Percentiles rank a stretch among this genome's conserved stretches.
Evolutionary conservation across 495 filamentous ascomycete species (phyloP).

Genomic region (Hypomontagnella monticulosa): DNA sequence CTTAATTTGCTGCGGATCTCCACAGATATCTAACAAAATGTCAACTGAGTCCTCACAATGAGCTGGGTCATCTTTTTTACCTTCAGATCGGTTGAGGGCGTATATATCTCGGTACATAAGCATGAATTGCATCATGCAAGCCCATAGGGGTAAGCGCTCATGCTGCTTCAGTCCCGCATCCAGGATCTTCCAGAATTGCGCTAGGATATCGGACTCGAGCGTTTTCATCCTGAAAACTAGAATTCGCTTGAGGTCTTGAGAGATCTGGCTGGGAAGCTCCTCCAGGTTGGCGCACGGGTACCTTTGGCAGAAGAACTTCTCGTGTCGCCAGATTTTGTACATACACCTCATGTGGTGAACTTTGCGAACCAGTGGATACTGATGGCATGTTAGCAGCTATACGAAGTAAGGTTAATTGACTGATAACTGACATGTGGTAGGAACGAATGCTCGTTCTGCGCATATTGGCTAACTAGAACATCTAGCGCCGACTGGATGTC

Average conservation of each 20-base stretch:
- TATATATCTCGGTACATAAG: constrained; percentile 45
- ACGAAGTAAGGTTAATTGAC: neutral
- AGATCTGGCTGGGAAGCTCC: constrained; percentile 37
- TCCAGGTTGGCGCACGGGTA: constrained; percentile 16
- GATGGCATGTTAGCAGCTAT: constrained; percentile 35
- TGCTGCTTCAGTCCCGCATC: constrained; percentile 35
- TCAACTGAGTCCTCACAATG: constrained; percentile 15
- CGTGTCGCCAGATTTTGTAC: constrained; percentile 47
- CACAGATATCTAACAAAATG: constrained; percentile 21
- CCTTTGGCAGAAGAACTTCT: constrained; percentile 38
- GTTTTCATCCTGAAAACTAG: constrained; percentile 38
- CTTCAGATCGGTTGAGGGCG: constrained; percentile 25
- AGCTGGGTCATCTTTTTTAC: constrained; percentile 28
- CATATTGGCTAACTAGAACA: constrained; percentile 34
- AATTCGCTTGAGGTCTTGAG: constrained; percentile 38
- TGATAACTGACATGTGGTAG: constrained; percentile 41
- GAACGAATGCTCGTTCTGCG: constrained; percentile 25
- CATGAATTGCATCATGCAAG: constrained; percentile 46
- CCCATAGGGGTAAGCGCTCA: constrained; percentile 46
- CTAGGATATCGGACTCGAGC: constrained; percentile 38
- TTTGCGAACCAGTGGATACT: constrained; percentile 45
- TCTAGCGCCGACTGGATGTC: constrained; percentile 44
- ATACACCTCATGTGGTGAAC: constrained; percentile 47
- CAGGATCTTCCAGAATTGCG: constrained; percentile 32
- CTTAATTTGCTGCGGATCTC: constrained; percentile 22